Base-by-base conservation (phyloP, 805 yeast genomes). In the Candida alai region DNA sequence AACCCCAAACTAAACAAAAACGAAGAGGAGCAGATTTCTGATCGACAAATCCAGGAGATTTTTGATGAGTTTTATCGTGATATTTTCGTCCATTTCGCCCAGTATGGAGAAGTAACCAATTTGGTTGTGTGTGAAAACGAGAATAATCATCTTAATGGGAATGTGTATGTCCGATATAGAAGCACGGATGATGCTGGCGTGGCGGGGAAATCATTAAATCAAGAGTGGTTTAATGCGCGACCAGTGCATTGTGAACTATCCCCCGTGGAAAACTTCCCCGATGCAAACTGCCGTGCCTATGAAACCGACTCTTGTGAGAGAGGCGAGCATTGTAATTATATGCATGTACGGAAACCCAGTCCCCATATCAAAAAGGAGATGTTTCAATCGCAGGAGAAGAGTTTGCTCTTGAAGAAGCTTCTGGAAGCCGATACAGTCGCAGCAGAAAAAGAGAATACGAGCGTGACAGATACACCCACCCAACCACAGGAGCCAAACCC, bases 261-360 rank as follows among this genome's bases (percentile, higher is more conserved):
- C 16, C 93, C 96, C 10, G 89, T 85, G 13, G 58, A 70, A 3
- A 78, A 73, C 49, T 76, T 84, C 45, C 64, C 70, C 28, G 93
- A 81, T 36, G 83, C 94, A 9, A 69, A 76, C 35, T 89, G 97
- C 52, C 67, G 85, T 25, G 82, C 82, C 27, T 80, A 81, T 49
- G 85, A 80, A 24, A 58, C 66, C 2, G 58, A 68, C 16, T 62
- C 61, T 10, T 89, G 97, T 52, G 73, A 70, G n/a, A 71, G 97
- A 52, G 90, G 88, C 2, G 84, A 80, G 20, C 73, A 74, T 49
- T 89, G 97, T 59, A 89, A 89, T 56, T 88, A 84, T 56, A 82
- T 87, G 74, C 97, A 89, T 56, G 70, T 80, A 3, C 68, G 79
- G 46, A 58, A 68, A 24, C 86, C 94, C 0, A 52, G 73, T 2